Evolutionary conservation across 192 early-diverging fungal genomes (phyloP), one percentile per base, ranked within the genome.

Genomic region (Neocallimastix lanati): DNA sequence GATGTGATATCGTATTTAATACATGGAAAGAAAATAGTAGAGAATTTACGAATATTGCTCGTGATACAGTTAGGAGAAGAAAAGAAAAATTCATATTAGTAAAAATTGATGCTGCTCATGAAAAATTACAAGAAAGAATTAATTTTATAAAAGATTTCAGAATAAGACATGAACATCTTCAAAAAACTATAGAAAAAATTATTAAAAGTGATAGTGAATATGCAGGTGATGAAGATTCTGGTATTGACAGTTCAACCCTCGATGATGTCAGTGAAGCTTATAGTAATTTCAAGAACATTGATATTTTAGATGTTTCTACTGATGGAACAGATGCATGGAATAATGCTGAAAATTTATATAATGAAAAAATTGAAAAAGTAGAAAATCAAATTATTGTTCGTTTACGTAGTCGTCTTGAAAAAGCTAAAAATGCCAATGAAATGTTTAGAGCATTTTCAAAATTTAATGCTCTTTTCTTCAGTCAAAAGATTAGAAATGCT

Each of bases 361-460:
- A 98, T 83, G 95, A 98, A 85, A 92, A 93, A 28, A 94, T 99
- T 28, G 89, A 94, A 29, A 88, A 94, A 14, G 95, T 99, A 14
- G 98, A 99, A 84, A 98, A 97, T 86, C 94, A 96, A 84, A 98
- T 99, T 81, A 99, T 99, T 81, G 90, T 93, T 27, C 90, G 91
- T 27, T 86, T 98, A 28, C 92, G 97, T 28, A 97, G 98, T 86
- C 88, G 95, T 28, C 89, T 99, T 37, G 98, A 95, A 28, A 95
- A 93, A 13, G 94, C 94, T 77, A 94, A 94, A 84, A 99, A 94
- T 83, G 98, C 98, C 6, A 95, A 93, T 77, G 98, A 99, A 83
- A 99, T 99, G 97, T 99, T 99, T 87, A 91, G 97, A 21, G 96
- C 98, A 28, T 99, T 99, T 83, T 96, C 95, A 58, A 99, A 99